Base-by-base conservation (phyloP, 805 yeast species). In the Scheffersomyces spartinae region DNA sequence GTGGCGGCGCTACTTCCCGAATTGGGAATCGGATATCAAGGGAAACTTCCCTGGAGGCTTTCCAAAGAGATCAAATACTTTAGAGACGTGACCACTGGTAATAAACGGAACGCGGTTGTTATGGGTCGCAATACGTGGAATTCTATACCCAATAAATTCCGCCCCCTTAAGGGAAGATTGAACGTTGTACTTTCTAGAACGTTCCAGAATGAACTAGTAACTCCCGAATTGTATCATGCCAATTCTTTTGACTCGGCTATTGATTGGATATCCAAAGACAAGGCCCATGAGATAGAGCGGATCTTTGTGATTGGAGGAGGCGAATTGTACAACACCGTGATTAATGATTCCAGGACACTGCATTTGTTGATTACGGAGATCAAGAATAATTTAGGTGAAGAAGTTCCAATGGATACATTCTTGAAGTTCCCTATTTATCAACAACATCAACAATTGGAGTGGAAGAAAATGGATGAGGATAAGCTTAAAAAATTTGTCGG, bases 111-210 rank as follows among this genome's bases (percentile, higher is more conserved):
- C 45, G 93, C 82, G 0, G 97, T 91, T 9, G 64, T 91, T 3
- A 91, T 91, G 98, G 98, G 98, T 9, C 66, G 96, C 31, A 80
- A 75, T 44, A 88, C 97, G 2, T 91, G 96, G 94, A 91, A 85
- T 17, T 81, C 94, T 6, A 86, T 91, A 17, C 97, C 98, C 0
- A 33, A 52, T 2, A 74, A 67, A 45, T 91, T 84, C 53, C 61
- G 94, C 34, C 98, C 98, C 0, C 61, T 91, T 23, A 75, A 77
- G 3, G 71, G 62, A 25, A 64, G 98, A 30, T 29, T 72, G 15
- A 91, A 91, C 47, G 71, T 85, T 9, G 72, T 91, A 0, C 53
- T 91, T 7, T 78, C 94, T 14, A 53, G 85, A 25, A 44, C 53
- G 10, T 33, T 34, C 11, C 39, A 34, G 6, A 41, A 39, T 9